Evolutionary conservation across 1,284 basidiomycete species (phyloP).

Genomic region (Somion occarium): DNA sequence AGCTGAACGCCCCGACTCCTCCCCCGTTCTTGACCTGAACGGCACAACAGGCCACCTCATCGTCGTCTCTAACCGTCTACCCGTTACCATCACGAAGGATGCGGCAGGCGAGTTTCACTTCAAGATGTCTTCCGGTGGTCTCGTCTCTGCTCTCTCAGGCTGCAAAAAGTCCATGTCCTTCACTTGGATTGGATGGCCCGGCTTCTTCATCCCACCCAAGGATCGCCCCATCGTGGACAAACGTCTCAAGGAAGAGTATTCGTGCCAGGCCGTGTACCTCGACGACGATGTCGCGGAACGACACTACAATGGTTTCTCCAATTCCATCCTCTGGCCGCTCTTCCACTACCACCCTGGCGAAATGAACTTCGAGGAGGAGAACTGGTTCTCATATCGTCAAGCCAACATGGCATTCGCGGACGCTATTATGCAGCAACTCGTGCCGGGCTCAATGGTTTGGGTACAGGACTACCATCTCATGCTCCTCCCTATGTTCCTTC

Average conservation of each 20-base stretch:
- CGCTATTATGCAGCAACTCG: slow-evolving; percentile 73
- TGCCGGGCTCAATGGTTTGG: slow-evolving; percentile 93
- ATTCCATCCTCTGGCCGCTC: slow-evolving; percentile 98
- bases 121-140: slow-evolving; percentile 95
- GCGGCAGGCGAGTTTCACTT: slow-evolving; percentile 87
- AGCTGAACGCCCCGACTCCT: slow-evolving; percentile 16
- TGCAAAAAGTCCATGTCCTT: slow-evolving; percentile 97
- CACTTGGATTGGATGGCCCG: slow-evolving; percentile 94
- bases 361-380: slow-evolving; percentile 99
- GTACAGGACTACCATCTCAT: slow-evolving; percentile 98
- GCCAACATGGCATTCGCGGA: slow-evolving; percentile 96
- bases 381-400: slow-evolving; percentile 97
- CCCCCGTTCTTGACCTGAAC: slow-evolving; percentile 28
- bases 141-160: slow-evolving; percentile 90
- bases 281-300: slow-evolving; percentile 96
- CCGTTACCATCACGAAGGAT: slow-evolving; percentile 89
- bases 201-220: slow-evolving; percentile 84
- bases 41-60: slow-evolving; percentile 70
- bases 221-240: slow-evolving; percentile 85
- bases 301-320: slow-evolving; percentile 98
- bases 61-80: slow-evolving; percentile 94
- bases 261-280: slow-evolving; percentile 96
- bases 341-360: slow-evolving; percentile 99
- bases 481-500: slow-evolving; percentile 93
- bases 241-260: slow-evolving; percentile 90